A percentile compares a stretch with the other conserved stretches of the same genome.
Conservation (phyloP, 2,329 filamentous ascomycete genomes). For the Dothideomycetes sp. region DNA sequence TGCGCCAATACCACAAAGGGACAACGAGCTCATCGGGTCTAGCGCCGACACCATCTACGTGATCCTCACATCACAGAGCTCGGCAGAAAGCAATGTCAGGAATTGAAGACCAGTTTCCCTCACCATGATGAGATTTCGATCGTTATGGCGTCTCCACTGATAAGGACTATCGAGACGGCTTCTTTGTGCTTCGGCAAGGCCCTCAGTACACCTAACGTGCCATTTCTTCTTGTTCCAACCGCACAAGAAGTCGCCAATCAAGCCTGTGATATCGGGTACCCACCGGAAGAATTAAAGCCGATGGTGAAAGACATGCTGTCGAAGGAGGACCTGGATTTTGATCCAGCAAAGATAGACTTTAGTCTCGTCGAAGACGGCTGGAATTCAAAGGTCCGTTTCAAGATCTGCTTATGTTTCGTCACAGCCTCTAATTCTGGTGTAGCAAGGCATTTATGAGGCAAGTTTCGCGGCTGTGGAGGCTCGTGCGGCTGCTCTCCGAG, state of each 20-base stretch:
- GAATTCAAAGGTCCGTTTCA: constrained; percentile 4
- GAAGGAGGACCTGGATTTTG: constrained; percentile 1
- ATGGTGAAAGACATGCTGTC: constrained; percentile 1
- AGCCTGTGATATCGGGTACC: constrained; percentile 5
- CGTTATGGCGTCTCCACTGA: constrained; percentile 68
- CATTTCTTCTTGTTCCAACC: constrained; percentile 3
- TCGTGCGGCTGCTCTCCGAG: constrained; percentile 9
- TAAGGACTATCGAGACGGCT: constrained; percentile 70
- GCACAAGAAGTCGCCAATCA: constrained; percentile 7
- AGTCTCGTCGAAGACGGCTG: constrained; percentile 5
- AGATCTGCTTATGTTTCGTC: not conserved
- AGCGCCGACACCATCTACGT: constrained; percentile 30
- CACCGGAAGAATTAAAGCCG: constrained; percentile 1
- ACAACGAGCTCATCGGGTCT: too few species aligned
- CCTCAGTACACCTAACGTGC: constrained; percentile 1
- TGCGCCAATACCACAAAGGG: constrained; percentile 18
- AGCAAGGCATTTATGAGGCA: not conserved
- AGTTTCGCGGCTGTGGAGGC: not conserved
- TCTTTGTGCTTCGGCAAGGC: constrained; percentile 4
- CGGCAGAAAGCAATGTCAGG: constrained; percentile 62
- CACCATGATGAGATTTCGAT: constrained; percentile 53
- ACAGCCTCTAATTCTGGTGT: not conserved
- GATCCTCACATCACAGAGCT: constrained; percentile 68
- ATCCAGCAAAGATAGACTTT: constrained; percentile 3
- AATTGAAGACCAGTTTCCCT: constrained; percentile 53